Evolutionary conservation across 345 rosid genomes (phyloP).

Genomic region (Pelargonium nanum): DNA sequence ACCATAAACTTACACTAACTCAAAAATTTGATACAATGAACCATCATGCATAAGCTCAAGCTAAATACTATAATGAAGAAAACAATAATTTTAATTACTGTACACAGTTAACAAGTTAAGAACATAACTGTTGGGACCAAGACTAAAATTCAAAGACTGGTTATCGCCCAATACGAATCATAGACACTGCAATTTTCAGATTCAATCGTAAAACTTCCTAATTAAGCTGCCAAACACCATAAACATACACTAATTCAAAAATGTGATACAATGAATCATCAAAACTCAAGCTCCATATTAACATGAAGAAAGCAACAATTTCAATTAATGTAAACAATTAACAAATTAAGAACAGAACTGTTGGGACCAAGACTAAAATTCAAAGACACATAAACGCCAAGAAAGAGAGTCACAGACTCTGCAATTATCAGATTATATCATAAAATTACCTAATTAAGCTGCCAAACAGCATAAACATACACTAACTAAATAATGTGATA

Average conservation of each 20-base stretch:
- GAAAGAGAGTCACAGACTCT: constrained; percentile 79
- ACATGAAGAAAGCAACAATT: no score
- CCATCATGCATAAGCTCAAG: background rate
- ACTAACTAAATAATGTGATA: background rate
- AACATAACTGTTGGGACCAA: constrained; percentile 67
- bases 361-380: constrained; percentile 59
- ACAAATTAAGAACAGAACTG: constrained; percentile 50
- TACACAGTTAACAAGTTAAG: no score
- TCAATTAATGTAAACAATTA: no score
- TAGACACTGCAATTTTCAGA: constrained; percentile 61
- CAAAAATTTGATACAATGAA: background rate
- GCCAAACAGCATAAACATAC: background rate
- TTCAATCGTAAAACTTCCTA: no score
- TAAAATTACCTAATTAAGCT: no score
- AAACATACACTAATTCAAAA: background rate
- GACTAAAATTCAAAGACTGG: constrained; percentile 41
- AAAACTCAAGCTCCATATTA: background rate
- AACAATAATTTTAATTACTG: no score
- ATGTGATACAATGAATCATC: background rate
- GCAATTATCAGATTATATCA: no score
- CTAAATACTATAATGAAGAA: background rate
- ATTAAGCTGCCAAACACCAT: no score
- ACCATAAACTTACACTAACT: background rate
- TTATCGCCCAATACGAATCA: constrained; percentile 80
- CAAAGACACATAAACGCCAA: constrained; percentile 73